Evolutionary conservation across 495 filamentous ascomycete species (phyloP).

Genomic region (Annulohypoxylon nitens): DNA sequence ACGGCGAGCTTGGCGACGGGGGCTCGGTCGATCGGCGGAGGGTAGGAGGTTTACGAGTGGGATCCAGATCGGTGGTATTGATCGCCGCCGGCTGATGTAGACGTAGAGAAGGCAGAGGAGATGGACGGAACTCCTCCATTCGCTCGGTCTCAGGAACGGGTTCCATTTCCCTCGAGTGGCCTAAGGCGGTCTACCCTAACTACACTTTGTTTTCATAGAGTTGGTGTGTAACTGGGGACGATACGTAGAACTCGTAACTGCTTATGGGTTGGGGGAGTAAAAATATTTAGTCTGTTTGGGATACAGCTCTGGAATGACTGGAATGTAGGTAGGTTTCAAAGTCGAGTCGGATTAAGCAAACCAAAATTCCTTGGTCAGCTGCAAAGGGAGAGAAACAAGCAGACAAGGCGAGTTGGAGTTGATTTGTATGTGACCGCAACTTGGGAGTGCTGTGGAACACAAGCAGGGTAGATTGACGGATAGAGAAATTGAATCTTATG

Average conservation of each 20-base stretch:
- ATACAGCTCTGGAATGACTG: constrained; percentile 33
- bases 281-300: constrained; percentile 7
- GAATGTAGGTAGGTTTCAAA: constrained; percentile 38
- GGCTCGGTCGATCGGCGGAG: constrained; percentile 67
- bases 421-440: constrained; percentile 35
- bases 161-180: constrained; percentile 59
- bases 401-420: constrained; percentile 17
- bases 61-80: constrained; percentile 56
- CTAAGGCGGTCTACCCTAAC: constrained; percentile 30
- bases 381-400: constrained; percentile 33
- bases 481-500: constrained; percentile 45
- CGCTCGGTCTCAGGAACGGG: constrained; percentile 70
- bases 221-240: constrained; percentile 18
- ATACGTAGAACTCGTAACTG: not conserved
- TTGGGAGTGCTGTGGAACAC: constrained; percentile 43
- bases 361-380: constrained; percentile 21
- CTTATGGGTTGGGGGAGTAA: constrained; percentile 11
- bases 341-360: constrained; percentile 13
- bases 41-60: constrained; percentile 58
- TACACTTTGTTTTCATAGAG: constrained; percentile 30
- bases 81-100: constrained; percentile 53
- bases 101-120: constrained; percentile 58
- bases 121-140: constrained; percentile 69
- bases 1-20: constrained; percentile 64
- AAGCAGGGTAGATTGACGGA: constrained; percentile 30